These are phyloP conservation scores for Handroanthus guayacan DNA, from an alignment of 257 asterid genomes.

Conservation along the genomic window DNA sequence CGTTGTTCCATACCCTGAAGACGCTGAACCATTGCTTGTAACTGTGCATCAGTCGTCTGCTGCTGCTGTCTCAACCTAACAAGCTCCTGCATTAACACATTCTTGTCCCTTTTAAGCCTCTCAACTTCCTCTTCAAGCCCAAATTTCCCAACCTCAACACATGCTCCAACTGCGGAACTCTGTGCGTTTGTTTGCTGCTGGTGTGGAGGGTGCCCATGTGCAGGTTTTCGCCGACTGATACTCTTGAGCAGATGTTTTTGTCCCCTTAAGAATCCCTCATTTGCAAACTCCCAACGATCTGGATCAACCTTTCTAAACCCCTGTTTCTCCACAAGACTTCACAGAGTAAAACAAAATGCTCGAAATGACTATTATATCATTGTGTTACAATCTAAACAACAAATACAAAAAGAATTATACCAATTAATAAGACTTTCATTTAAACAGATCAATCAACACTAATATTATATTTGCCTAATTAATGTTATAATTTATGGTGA, in stretches of 20 bases:
- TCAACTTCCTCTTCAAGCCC: conserved; percentile 86
- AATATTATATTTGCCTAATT: background rate
- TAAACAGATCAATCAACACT: background rate
- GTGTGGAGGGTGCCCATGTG: conserved; percentile 63
- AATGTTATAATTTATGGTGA: background rate
- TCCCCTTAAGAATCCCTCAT: conserved; percentile 78
- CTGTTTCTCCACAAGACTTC: conserved; percentile 40
- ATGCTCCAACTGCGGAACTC: conserved; percentile 59
- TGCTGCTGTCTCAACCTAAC: conserved; percentile 81
- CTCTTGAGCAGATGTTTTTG: conserved; percentile 70
- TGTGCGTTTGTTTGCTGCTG: conserved; percentile 58
- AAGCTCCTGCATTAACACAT: conserved; percentile 82
- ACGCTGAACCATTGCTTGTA: conserved; percentile 70
- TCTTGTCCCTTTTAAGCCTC: conserved; percentile 76
- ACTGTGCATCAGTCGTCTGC: conserved; percentile 70
- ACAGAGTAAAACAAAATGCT: background rate
- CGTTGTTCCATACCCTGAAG: conserved; percentile 90
- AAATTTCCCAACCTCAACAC: conserved; percentile 82
- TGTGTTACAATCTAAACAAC: background rate
- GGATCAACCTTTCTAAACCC: conserved; percentile 82
- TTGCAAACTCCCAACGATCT: conserved; percentile 84
- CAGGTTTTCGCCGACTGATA: conserved; percentile 71
- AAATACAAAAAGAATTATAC: background rate
- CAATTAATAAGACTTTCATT: background rate
- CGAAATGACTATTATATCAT: background rate